Conservation (phyloP, 208 protist species). For the Acanthamoeba triangularis region DNA sequence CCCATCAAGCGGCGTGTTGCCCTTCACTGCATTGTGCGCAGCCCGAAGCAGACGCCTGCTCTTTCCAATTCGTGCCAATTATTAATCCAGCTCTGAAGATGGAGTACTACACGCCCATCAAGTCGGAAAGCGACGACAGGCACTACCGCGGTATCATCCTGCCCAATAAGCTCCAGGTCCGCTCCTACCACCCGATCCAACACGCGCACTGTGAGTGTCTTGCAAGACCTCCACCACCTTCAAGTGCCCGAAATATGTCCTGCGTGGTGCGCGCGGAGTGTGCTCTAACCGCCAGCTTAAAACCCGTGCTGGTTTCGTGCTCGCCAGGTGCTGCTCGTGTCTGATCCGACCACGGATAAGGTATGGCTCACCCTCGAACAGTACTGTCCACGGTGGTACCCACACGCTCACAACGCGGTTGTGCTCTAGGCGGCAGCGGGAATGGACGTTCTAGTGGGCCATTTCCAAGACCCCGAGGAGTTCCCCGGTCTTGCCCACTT, state of each 20-base stretch:
- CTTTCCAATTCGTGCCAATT: background rate
- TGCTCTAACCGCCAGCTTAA: too few relatives aligned
- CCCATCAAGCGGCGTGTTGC: too few relatives aligned
- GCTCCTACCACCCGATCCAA: too few relatives aligned
- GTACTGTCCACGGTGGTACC: background rate
- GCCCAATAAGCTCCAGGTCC: constrained; percentile 65
- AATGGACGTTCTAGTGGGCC: constrained; percentile 88
- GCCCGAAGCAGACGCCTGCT: background rate
- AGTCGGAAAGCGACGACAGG: constrained; percentile 21
- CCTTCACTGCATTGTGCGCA: background rate
- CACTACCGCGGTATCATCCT: constrained; percentile 40
- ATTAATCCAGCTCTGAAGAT: background rate
- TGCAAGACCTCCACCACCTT: background rate
- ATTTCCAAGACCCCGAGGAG: constrained; percentile 88
- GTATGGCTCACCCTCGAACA: background rate
- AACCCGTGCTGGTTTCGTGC: background rate
- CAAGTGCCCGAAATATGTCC: constrained; percentile 1
- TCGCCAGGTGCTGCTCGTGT: constrained; percentile 53
- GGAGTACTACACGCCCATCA: constrained; percentile 56
- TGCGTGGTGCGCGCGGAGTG: background rate
- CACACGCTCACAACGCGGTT: background rate
- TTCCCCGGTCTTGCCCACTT: constrained; percentile 93
- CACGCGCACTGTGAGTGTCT: background rate
- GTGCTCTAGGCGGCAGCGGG: constrained; percentile 80
- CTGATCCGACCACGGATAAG: constrained; percentile 70